Evolutionary conservation across 805 yeast genomes (phyloP).

Genomic region (Candida oleophila): DNA sequence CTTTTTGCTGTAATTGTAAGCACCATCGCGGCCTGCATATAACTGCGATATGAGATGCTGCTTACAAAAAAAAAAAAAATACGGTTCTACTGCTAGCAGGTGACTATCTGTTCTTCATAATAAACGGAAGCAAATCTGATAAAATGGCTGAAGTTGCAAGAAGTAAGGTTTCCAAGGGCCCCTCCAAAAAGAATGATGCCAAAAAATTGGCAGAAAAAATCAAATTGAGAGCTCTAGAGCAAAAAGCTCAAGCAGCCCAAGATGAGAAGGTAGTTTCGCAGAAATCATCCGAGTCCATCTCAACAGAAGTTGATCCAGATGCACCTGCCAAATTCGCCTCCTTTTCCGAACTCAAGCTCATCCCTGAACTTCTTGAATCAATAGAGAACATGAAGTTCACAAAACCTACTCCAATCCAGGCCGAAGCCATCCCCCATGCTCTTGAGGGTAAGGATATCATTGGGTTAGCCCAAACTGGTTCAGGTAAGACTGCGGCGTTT

Average conservation of each 20-base stretch:
- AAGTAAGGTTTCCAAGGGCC: background rate
- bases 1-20: too few relatives aligned
- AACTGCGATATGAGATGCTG: too few relatives aligned
- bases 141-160: constrained; percentile 2
- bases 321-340: constrained; percentile 30
- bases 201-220: constrained; percentile 59
- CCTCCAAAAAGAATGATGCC: constrained; percentile 28
- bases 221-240: constrained; percentile 30
- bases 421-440: constrained; percentile 88
- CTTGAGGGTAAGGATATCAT: constrained; percentile 87
- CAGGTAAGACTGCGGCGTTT: constrained; percentile 98
- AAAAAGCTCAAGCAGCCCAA: constrained; percentile 11
- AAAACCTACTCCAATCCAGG: constrained; percentile 92
- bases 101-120: too few relatives aligned
- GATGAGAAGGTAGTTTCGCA: constrained; percentile 8
- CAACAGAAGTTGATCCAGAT: constrained; percentile 14
- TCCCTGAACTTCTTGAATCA: constrained; percentile 79
- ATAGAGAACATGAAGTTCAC: constrained; percentile 70
- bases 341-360: constrained; percentile 60
- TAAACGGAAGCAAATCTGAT: too few relatives aligned
- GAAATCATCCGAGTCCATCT: constrained; percentile 3
- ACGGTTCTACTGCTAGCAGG: too few relatives aligned
- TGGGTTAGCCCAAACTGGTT: constrained; percentile 96
- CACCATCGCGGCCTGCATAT: too few relatives aligned
- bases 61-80: too few relatives aligned